Evolutionary conservation across 1,284 basidiomycete species (phyloP).

Genomic region (Rugosomyces carneus): DNA sequence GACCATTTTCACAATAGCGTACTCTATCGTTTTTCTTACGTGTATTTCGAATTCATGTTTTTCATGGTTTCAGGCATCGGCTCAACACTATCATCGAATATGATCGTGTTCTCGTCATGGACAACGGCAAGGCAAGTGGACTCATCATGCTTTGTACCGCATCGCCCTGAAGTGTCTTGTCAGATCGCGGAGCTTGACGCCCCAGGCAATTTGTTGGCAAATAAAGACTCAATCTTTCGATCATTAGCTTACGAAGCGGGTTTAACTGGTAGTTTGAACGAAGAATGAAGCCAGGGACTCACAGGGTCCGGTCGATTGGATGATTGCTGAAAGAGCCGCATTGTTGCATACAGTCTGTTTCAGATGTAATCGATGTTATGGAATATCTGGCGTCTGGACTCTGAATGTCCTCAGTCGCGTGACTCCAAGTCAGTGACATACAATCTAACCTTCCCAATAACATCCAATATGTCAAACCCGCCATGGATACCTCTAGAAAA

Average conservation of each 20-base stretch:
- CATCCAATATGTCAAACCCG: slow-evolving; percentile 8
- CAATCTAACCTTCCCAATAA: background rate
- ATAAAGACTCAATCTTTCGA: slow-evolving; percentile 49
- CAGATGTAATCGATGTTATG: no score
- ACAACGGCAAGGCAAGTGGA: slow-evolving; percentile 55
- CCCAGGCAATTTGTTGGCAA: slow-evolving; percentile 56
- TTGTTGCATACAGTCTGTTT: no score
- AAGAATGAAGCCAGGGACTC: background rate
- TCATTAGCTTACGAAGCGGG: slow-evolving; percentile 56
- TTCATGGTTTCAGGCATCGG: slow-evolving; percentile 53
- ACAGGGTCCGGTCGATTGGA: no score
- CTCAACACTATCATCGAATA: slow-evolving; percentile 90
- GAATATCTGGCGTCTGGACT: no score
- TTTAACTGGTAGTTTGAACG: slow-evolving; percentile 21
- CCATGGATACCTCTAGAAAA: slow-evolving; percentile 75
- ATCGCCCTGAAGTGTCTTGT: slow-evolving; percentile 2
- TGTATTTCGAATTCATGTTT: background rate
- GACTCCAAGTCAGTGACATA: background rate
- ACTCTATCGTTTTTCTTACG: slow-evolving; percentile 10
- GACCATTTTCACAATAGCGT: slow-evolving; percentile 85
- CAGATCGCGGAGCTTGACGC: slow-evolving; percentile 69
- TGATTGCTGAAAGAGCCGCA: no score
- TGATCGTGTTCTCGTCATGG: slow-evolving; percentile 80
- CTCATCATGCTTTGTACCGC: slow-evolving; percentile 5
- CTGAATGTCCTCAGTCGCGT: no score